Evolutionary conservation across 1,284 basidiomycete species (phyloP), one percentile per base, ranked within the genome.

Genomic region (Ustanciosporium gigantosporum): DNA sequence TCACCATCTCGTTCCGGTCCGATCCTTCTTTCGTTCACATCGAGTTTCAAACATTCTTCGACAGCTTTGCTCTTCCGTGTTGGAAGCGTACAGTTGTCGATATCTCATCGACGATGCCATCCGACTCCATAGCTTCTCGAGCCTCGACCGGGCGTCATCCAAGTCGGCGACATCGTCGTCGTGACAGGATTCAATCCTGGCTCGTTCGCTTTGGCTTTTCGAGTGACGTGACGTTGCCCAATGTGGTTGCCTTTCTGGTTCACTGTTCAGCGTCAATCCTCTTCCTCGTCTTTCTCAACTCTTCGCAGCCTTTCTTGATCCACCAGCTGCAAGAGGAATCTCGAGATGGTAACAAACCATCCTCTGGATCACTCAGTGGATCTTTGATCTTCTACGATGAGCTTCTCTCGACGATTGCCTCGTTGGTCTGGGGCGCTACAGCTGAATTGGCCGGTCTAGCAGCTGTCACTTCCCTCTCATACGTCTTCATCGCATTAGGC

Each of bases 381-480:
- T 66, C 67, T 5, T 52, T 70, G 21, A 58, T 66, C 39, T 68
- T 70, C 29, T 60, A 56, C 27, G 68, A 70, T 40, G 68, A 70
- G 40, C 57, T 66, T 5, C 52, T 66, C n/a, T 66, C 64, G 20
- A 53, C 59, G 2, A 41, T 64, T 22, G 44, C 41, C 13, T 66
- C 59, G 8, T 56, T 68, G 14, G 32, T 70, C 20, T 70, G 68
- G 68, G 68, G 68, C 5, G 57, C 66, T 2, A 36, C 56, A 1
- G 61, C 61, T 6, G 68, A 70, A 46, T 38, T 69, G 15, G 15
- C 46, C 16, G 66, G 66, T 3, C 43, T 58, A 5, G 44, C 45
- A 19, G 29, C 47, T 15, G 66, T 70, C n/a, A 60, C 66, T 1
- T 46, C 58, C 6, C 31, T 43, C 1, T 59, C 59, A 3, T 70